phyloP scores from a whole-genome alignment of 768 basidiomycete genomes.

The Cystobasidium ongulense region DNA sequence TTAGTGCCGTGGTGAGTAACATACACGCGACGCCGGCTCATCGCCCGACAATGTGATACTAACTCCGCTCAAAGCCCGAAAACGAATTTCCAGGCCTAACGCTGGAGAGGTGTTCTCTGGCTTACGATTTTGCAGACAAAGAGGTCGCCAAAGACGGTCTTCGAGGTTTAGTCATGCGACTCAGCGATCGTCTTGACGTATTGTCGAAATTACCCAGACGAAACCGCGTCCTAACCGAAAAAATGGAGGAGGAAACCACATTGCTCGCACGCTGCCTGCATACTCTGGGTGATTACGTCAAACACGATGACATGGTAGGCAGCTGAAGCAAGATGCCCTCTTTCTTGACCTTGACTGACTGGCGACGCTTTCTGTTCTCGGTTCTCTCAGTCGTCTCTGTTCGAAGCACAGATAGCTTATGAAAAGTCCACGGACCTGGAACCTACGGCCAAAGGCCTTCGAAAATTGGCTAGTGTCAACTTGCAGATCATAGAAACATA shows the following conservation, averaged over 20 bases:
- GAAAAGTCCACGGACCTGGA: constrained; percentile 10
- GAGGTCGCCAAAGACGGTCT: constrained; percentile 8
- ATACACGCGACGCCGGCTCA: background rate
- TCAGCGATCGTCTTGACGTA: background rate
- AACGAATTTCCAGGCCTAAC: constrained; percentile 29
- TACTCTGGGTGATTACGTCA: constrained; percentile 7
- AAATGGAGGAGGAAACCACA: constrained; percentile 9
- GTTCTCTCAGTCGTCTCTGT: background rate
- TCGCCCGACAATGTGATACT: background rate
- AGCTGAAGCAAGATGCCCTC: background rate
- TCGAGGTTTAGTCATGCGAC: background rate
- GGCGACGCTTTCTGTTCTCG: background rate
- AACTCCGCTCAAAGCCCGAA: background rate
- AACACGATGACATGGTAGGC: constrained; percentile 7
- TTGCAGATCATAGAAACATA: constrained; percentile 7
- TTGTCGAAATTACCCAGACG: background rate
- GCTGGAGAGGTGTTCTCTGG: constrained; percentile 10
- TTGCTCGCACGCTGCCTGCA: background rate
- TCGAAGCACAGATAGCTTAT: constrained; percentile 21
- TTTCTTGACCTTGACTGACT: background rate
- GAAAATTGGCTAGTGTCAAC: constrained; percentile 20
- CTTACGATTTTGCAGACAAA: constrained; percentile 9
- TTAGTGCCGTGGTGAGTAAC: background rate
- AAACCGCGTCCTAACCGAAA: background rate
- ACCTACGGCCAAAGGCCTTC: constrained; percentile 1